These are phyloP conservation scores for Voacanga thouarsii DNA, from an alignment of 257 asterid species.

Conservation along the genomic window DNA sequence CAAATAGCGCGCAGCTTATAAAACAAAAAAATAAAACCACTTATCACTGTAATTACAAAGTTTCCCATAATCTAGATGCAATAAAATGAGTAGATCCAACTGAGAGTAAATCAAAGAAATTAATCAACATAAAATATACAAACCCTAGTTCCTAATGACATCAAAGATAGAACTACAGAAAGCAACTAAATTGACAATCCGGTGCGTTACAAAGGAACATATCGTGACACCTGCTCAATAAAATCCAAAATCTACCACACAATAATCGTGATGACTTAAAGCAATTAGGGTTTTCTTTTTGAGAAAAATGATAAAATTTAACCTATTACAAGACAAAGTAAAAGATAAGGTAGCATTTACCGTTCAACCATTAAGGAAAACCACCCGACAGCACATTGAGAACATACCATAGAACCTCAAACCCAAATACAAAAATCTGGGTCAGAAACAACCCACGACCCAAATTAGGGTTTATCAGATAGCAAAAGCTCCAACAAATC, in stretches of 20 bases:
- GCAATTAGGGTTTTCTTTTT: slow-evolving; percentile 50
- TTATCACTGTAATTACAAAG: neutral
- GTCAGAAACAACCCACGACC: slow-evolving; percentile 14
- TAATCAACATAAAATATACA: slow-evolving; percentile 12
- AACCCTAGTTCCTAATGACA: slow-evolving; percentile 46
- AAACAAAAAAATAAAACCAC: neutral
- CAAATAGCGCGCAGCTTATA: neutral
- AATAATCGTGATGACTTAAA: slow-evolving; percentile 10
- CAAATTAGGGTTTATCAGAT: slow-evolving; percentile 55
- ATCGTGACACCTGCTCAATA: slow-evolving; percentile 1
- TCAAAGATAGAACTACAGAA: slow-evolving; percentile 10
- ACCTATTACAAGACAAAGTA: slow-evolving; percentile 6
- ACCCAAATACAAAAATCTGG: neutral
- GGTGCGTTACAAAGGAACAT: slow-evolving; percentile 13
- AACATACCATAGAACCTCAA: slow-evolving; percentile 2
- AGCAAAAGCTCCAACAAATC: neutral
- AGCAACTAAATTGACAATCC: slow-evolving; percentile 12
- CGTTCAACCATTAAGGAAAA: slow-evolving; percentile 10
- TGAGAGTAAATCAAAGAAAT: neutral
- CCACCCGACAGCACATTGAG: slow-evolving; percentile 11
- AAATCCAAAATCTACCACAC: slow-evolving; percentile 16
- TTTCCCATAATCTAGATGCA: neutral
- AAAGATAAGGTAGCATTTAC: slow-evolving; percentile 13
- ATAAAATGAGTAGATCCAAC: neutral
- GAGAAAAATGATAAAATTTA: slow-evolving; percentile 9